Conservation (phyloP, 169 alveolate genomes). For the Eimeria maxima region DNA sequence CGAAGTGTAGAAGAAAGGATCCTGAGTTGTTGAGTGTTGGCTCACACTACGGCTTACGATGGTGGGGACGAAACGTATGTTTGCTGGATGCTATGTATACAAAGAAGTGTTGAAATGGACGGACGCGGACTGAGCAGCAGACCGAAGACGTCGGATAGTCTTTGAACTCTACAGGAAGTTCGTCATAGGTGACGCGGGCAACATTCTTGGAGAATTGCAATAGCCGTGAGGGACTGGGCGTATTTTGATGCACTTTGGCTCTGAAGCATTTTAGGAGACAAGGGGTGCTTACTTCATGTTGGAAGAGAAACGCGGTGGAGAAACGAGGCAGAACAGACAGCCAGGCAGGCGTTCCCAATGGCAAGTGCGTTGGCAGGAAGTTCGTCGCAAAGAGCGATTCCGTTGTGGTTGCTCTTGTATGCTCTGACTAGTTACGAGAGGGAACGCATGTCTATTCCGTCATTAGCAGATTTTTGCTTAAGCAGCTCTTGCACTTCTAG, state of each 20-base stretch:
- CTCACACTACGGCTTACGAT: not conserved
- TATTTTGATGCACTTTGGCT: not conserved
- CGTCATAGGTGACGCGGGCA: not conserved
- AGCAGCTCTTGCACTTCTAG: not conserved
- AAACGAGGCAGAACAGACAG: not conserved
- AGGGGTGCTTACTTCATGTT: not conserved
- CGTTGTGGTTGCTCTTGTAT: not conserved
- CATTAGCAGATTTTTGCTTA: not conserved
- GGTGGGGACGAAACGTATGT: not conserved
- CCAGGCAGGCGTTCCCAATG: not conserved
- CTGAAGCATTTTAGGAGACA: not conserved
- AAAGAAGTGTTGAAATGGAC: not conserved
- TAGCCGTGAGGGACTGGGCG: not conserved
- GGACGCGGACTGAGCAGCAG: not conserved
- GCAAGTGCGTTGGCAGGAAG: not conserved
- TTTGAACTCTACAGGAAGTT: not conserved
- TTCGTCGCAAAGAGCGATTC: not conserved
- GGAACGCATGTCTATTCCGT: not conserved
- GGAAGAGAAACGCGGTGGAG: not conserved
- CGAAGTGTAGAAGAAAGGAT: not conserved
- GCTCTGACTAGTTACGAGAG: not conserved
- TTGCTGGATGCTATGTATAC: not conserved
- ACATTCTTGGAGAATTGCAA: not conserved
- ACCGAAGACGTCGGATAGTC: not conserved
- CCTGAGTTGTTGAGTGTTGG: not conserved